Conservation (phyloP, 768 basidiomycete genomes). For the Podaxis rugospora region DNA sequence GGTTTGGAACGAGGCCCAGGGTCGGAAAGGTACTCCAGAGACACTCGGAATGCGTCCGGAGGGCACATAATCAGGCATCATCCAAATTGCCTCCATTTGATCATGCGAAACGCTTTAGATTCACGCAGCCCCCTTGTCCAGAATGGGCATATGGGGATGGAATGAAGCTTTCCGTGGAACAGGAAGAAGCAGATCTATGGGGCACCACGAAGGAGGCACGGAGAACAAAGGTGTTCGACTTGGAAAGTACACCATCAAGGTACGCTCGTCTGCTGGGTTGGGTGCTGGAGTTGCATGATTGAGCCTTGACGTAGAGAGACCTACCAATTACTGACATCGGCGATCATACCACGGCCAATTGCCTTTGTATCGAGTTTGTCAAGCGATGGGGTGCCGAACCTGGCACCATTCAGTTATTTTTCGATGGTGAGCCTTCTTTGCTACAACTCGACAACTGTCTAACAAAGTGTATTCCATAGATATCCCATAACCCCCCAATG, state of each 20-base stretch:
- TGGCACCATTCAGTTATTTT: slow-evolving; percentile 71
- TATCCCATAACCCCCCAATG: slow-evolving; percentile 62
- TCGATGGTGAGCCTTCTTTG: slow-evolving; percentile 40
- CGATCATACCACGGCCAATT: slow-evolving; percentile 62
- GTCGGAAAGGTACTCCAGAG: neutral
- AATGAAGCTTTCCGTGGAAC: slow-evolving; percentile 18
- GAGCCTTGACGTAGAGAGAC: slow-evolving; percentile 23
- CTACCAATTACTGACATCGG: slow-evolving; percentile 53
- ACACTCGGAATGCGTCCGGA: slow-evolving; percentile 3
- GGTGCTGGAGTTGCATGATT: neutral
- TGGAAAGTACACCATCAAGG: slow-evolving; percentile 28
- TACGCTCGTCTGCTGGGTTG: slow-evolving; percentile 7
- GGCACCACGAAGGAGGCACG: slow-evolving; percentile 9
- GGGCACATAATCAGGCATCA: neutral
- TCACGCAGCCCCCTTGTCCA: slow-evolving; percentile 34
- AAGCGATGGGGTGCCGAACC: slow-evolving; percentile 46
- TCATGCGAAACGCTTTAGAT: slow-evolving; percentile 23
- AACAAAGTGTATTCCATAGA: slow-evolving; percentile 26
- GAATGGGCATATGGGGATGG: slow-evolving; percentile 41
- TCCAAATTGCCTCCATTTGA: slow-evolving; percentile 18
- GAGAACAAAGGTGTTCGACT: slow-evolving; percentile 36
- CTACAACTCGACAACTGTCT: neutral
- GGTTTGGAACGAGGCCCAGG: neutral
- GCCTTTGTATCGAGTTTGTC: slow-evolving; percentile 62
- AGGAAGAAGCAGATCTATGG: slow-evolving; percentile 18